Percentiles rank a stretch among this genome's conserved stretches.
Conservation (phyloP, 768 basidiomycete genomes). For the Gyrodon lividus region DNA sequence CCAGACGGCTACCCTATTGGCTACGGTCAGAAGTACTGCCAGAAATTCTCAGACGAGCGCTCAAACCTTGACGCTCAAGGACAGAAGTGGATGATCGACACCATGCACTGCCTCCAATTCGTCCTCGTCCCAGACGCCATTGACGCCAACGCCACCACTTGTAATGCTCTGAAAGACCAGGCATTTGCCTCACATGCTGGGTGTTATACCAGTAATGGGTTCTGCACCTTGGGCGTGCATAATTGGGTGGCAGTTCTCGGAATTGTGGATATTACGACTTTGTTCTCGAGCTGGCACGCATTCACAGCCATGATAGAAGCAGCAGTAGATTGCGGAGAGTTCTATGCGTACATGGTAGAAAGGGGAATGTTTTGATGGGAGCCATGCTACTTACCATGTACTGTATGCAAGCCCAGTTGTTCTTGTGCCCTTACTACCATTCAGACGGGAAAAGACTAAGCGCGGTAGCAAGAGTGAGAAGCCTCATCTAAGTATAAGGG, state of each 20-base stretch:
- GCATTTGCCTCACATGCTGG: conserved; percentile 43
- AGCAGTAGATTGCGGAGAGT: conserved; percentile 6
- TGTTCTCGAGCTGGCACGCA: conserved; percentile 18
- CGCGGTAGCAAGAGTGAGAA: too few relatives aligned
- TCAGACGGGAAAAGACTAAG: too few relatives aligned
- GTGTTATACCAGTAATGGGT: conserved; percentile 43
- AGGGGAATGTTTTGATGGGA: conserved; percentile 8
- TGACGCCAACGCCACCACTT: conserved; percentile 27
- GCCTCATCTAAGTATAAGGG: too few relatives aligned
- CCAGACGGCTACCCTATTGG: conserved; percentile 42
- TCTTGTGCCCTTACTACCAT: too few relatives aligned
- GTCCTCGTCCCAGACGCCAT: conserved; percentile 38
- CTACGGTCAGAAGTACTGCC: conserved; percentile 42
- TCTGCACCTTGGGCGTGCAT: conserved; percentile 36
- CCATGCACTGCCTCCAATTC: conserved; percentile 47
- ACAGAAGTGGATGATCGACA: conserved; percentile 42
- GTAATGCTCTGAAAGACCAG: conserved; percentile 32
- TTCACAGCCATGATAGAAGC: conserved; percentile 14
- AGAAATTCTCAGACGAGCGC: conserved; percentile 35
- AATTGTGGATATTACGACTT: conserved; percentile 22
- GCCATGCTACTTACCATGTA: too few relatives aligned
- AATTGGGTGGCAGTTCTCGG: conserved; percentile 40
- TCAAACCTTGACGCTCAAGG: conserved; percentile 32
- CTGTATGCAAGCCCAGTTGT: too few relatives aligned
- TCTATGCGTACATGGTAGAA: conserved; percentile 14